These are phyloP conservation scores for Saccharum hybrid DNA, from an alignment of 202 grass and related monocot genomes.

Conservation along the genomic window DNA sequence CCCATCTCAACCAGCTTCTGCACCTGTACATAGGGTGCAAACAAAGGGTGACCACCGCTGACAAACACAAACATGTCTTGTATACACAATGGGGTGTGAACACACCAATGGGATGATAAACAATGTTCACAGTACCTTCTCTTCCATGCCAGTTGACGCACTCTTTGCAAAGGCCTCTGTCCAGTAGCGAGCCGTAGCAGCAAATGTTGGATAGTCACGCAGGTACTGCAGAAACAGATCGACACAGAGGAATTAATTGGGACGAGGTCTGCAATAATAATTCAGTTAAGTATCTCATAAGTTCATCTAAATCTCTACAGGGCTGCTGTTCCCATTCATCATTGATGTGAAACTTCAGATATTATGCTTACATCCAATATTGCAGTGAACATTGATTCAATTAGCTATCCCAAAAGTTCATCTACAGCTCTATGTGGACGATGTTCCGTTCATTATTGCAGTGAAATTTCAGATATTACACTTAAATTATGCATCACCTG, in stretches of 20 bases:
- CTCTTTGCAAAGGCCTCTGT: constrained; percentile 91
- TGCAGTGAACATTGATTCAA: background rate
- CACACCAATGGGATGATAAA: background rate
- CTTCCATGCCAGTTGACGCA: constrained; percentile 74
- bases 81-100: background rate
- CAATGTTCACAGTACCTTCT: constrained; percentile 61
- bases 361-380: background rate
- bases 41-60: background rate
- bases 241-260: background rate
- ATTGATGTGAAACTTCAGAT: background rate
- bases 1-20: constrained; percentile 97
- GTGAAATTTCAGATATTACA: constrained; percentile 1
- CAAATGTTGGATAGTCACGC: constrained; percentile 70
- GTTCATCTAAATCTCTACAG: background rate
- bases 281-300: background rate
- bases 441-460: background rate
- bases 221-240: constrained; percentile 70
- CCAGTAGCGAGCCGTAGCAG: constrained; percentile 87
- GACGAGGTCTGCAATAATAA: background rate
- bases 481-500: constrained; percentile 1
- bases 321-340: background rate
- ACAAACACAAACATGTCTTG: background rate
- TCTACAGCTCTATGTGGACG: background rate
- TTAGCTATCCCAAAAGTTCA: background rate
- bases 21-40: constrained; percentile 50